Percentiles rank a stretch among this genome's conserved stretches.
Conservation (phyloP, 78 protist species). For the Dictyostelium firmibasis region DNA sequence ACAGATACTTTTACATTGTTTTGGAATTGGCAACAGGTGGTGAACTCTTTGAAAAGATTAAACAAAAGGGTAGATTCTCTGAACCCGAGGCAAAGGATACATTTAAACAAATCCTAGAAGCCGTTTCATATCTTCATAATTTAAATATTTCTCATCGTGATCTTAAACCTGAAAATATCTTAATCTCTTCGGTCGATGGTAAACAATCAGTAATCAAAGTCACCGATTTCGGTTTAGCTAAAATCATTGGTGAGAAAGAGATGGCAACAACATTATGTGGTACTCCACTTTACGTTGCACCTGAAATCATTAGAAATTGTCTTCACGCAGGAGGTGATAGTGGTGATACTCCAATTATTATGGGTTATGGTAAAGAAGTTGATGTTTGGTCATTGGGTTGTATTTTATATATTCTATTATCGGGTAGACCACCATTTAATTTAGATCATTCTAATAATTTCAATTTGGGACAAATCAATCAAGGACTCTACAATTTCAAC, state of each 20-base stretch:
- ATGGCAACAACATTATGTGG: slow-evolving; percentile 59
- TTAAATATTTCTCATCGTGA: slow-evolving; percentile 53
- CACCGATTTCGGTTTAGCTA: slow-evolving; percentile 65
- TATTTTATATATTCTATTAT: slow-evolving; percentile 53
- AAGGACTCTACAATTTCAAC: slow-evolving; percentile 19
- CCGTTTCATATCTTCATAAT: slow-evolving; percentile 35
- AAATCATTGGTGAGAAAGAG: slow-evolving; percentile 66
- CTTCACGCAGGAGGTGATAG: not conserved
- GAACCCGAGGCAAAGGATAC: slow-evolving; percentile 46
- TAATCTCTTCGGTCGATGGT: not conserved
- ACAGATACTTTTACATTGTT: slow-evolving; percentile 2
- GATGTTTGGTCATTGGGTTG: slow-evolving; percentile 69
- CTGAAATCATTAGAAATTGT: slow-evolving; percentile 48
- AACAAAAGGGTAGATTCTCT: slow-evolving; percentile 8
- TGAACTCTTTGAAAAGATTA: slow-evolving; percentile 45
- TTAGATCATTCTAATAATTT: not conserved
- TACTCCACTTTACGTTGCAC: slow-evolving; percentile 62
- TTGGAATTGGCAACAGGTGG: slow-evolving; percentile 63
- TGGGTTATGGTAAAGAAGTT: slow-evolving; percentile 65
- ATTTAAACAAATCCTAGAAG: slow-evolving; percentile 32
- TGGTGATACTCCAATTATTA: not conserved
- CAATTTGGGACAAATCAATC: not conserved
- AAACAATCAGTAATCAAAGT: slow-evolving; percentile 4
- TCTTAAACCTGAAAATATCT: slow-evolving; percentile 57
- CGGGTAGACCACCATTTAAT: slow-evolving; percentile 58